Percentiles rank a stretch among this genome's conserved stretches.
These are phyloP conservation scores for Scheffersomyces insectosa DNA, from an alignment of 1,139 yeast species.

Conservation along the genomic window DNA sequence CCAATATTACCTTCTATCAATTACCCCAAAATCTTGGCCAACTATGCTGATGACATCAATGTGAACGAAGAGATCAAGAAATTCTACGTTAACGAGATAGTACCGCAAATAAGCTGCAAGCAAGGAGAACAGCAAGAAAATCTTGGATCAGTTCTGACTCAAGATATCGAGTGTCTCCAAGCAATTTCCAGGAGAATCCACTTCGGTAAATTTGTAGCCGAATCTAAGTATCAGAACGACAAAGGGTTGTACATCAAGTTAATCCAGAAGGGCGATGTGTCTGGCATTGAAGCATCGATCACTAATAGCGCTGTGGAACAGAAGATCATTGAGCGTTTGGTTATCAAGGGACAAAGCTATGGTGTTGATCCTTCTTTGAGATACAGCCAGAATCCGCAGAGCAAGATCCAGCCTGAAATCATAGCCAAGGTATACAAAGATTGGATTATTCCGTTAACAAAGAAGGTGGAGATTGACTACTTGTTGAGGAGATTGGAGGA, in stretches of 20 bases:
- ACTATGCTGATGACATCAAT: conserved; percentile 71
- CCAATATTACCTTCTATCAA: conserved; percentile 78
- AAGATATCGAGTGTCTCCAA: conserved; percentile 86
- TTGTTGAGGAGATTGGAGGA: conserved; percentile 79
- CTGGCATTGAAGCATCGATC: conserved; percentile 77
- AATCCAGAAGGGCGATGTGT: conserved; percentile 63
- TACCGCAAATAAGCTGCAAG: conserved; percentile 69
- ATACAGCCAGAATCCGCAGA: conserved; percentile 66
- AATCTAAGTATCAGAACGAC: conserved; percentile 79
- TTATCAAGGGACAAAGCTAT: conserved; percentile 78
- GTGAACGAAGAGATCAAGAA: conserved; percentile 69
- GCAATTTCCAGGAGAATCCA: conserved; percentile 92
- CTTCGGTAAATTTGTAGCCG: conserved; percentile 97
- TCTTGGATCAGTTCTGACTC: conserved; percentile 79
- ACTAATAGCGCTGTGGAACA: conserved; percentile 87
- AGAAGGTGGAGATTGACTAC: conserved; percentile 92
- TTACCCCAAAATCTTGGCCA: conserved; percentile 78
- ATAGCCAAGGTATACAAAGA: conserved; percentile 83
- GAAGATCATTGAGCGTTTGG: conserved; percentile 74
- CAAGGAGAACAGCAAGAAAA: conserved; percentile 82
- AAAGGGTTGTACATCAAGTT: conserved; percentile 61
- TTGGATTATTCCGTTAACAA: conserved; percentile 89
- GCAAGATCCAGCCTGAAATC: conserved; percentile 77
- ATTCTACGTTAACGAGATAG: conserved; percentile 68
- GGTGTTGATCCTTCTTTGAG: conserved; percentile 85